Percentiles rank a stretch among this genome's conserved stretches.
Evolutionary conservation across 331 rosid species (phyloP).

Genomic region (Erythrophleum ivorense): DNA sequence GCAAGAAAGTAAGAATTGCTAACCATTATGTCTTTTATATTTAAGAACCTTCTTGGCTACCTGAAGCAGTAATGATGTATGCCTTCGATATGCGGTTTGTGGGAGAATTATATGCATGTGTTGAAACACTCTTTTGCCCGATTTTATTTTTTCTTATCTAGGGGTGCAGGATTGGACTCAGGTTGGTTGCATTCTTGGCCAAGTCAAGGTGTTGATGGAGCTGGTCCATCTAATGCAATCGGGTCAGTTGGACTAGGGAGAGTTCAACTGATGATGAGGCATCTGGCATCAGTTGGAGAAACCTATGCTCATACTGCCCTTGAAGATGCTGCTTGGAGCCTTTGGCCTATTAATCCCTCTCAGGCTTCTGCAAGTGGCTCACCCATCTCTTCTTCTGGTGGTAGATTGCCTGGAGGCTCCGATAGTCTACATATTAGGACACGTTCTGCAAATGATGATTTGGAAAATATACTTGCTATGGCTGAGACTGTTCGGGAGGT

Average conservation of each 20-base stretch:
- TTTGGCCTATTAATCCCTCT: slow-evolving; percentile 86
- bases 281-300: slow-evolving; percentile 96
- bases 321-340: slow-evolving; percentile 88
- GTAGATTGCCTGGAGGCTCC: slow-evolving; percentile 55
- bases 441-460: slow-evolving; percentile 60
- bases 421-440: slow-evolving; percentile 68
- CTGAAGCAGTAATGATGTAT: background rate
- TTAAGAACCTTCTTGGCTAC: background rate
- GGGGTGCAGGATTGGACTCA: slow-evolving; percentile 81
- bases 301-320: slow-evolving; percentile 84
- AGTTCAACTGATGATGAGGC: slow-evolving; percentile 99
- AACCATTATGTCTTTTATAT: background rate
- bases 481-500: slow-evolving; percentile 97
- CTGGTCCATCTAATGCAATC: slow-evolving; percentile 85
- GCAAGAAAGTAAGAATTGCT: no score
- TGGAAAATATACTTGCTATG: slow-evolving; percentile 90
- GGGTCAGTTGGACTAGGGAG: slow-evolving; percentile 87
- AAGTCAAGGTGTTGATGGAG: slow-evolving; percentile 82
- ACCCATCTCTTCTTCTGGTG: slow-evolving; percentile 57
- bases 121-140: slow-evolving; percentile 18
- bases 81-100: background rate
- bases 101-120: background rate
- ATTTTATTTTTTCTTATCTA: slow-evolving; percentile 43
- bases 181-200: slow-evolving; percentile 93
- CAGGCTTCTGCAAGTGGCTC: slow-evolving; percentile 68